Conservation (phyloP, 352 stramenopile genomes). For the Phytophthora syringae region DNA sequence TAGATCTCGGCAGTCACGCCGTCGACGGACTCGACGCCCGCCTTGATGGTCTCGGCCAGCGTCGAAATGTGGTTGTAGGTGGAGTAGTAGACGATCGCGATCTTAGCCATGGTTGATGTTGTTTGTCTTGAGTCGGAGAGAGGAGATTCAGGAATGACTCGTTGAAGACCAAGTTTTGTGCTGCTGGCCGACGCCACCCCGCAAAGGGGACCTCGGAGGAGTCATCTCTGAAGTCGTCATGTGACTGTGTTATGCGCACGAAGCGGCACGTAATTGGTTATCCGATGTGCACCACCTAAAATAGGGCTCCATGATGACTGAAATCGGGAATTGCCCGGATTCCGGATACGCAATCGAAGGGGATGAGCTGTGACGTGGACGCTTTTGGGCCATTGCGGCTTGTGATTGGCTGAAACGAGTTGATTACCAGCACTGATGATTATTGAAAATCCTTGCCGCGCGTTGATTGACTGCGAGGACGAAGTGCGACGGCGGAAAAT, state of each 20-base stretch:
- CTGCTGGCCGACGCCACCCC: not conserved
- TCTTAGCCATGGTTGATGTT: constrained; percentile 30
- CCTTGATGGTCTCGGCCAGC: constrained; percentile 28
- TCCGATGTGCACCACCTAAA: constrained; percentile 12
- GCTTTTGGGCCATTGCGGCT: not conserved
- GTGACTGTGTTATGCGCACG: not conserved
- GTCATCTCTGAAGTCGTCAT: not conserved
- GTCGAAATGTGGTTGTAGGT: constrained; percentile 33
- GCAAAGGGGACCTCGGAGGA: not conserved
- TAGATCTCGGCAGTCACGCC: constrained; percentile 34
- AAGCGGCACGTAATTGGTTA: not conserved
- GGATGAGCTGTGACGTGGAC: constrained; percentile 22
- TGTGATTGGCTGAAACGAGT: constrained; percentile 13
- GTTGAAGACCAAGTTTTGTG: not conserved
- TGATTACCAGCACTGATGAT: not conserved
- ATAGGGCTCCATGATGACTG: not conserved
- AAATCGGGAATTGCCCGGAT: too few relatives aligned
- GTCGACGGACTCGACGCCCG: constrained; percentile 26
- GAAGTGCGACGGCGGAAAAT: too few relatives aligned
- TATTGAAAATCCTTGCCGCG: not conserved
- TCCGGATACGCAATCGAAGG: constrained; percentile 15
- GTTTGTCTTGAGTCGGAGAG: constrained; percentile 12
- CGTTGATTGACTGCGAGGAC: constrained; percentile 5
- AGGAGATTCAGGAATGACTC: constrained; percentile 29
- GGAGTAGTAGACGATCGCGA: constrained; percentile 42